Percentiles rank a stretch among this genome's conserved stretches.
Evolutionary conservation across 306 rosid species (phyloP).

Genomic region (Glycyrrhiza uralensis): DNA sequence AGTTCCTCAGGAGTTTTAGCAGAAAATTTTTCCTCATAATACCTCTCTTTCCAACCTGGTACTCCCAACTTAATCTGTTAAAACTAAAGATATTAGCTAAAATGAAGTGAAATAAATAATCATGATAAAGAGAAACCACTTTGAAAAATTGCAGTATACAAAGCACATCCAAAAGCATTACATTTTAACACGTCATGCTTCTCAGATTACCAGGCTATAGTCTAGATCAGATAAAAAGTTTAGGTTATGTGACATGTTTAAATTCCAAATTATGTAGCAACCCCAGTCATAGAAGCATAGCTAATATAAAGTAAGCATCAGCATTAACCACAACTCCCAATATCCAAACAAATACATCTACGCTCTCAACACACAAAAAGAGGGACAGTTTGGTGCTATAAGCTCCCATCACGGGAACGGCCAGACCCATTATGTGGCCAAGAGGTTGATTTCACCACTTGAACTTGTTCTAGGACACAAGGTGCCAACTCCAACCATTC

Average conservation of each 20-base stretch:
- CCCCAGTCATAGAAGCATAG: background rate
- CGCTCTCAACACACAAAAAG: background rate
- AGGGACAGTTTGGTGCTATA: background rate
- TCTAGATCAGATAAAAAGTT: background rate
- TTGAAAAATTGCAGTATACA: background rate
- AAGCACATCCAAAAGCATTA: background rate
- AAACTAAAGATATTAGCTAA: constrained; percentile 3
- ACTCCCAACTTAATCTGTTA: constrained; percentile 79
- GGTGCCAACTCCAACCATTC: background rate
- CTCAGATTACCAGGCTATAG: background rate
- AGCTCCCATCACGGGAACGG: background rate
- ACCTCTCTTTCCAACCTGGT: constrained; percentile 97
- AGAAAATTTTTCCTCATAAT: constrained; percentile 83
- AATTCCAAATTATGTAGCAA: background rate
- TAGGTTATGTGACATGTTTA: background rate
- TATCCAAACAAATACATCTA: background rate
- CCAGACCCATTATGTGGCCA: background rate
- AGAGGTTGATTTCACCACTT: background rate
- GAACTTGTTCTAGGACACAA: background rate
- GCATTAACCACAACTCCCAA: background rate
- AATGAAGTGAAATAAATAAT: background rate
- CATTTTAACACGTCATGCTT: background rate
- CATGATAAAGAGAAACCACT: background rate
- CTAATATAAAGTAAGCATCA: background rate
- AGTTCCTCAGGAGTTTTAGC: constrained; percentile 85